Base-by-base conservation (phyloP, 2,329 filamentous ascomycete species). In the Nigrograna mackinnonii region DNA sequence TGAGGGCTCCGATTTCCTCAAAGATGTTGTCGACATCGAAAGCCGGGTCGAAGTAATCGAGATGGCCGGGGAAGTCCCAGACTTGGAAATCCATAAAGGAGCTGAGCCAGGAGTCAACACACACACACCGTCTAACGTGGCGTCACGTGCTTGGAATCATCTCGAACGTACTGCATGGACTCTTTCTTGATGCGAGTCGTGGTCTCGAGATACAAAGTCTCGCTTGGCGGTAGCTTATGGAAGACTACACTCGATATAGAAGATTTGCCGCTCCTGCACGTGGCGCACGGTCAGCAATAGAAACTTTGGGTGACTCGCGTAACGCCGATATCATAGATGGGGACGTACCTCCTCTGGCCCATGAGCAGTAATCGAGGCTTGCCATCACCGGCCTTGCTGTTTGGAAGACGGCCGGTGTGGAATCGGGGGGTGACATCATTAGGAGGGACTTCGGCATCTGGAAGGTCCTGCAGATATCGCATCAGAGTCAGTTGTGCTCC, bases 31-130 rank as follows among this genome's bases (percentile, higher is more conserved):
- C 90, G 49, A 94, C 86, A 66, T 97, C 91, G 60, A 95, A 95
- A 35, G 84, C 86, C 4, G 89, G 85, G 60, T 94, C 90, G 46
- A 95, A 85, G 59, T 95, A 95, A 71, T 96, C 89, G 52, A 97
- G 83, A 70, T 97, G 91, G 18, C 92, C 91, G 2, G 94, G 94
- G 44, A 99, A 91, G 66, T 99, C 94, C 89, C 91, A 96, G 35
- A 96, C 89, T 71, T 97, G 92, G 56, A 97, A 96, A 66, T 97
- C 92, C 91, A 97, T 96, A 67, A 99, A 97, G 3, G 94, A 97
- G 56, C 91, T 96, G 44, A 6, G 18, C 30, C 16, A 17, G n/a
- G 5, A 38, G 6, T 7, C 22, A 22, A 16, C 28, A 20, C 3
- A 31, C 17, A 24, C 22, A 14, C 22, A n/a, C n/a, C n/a, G n/a